Conservation (phyloP, 1,284 basidiomycete genomes). For the Grifola frondosa region DNA sequence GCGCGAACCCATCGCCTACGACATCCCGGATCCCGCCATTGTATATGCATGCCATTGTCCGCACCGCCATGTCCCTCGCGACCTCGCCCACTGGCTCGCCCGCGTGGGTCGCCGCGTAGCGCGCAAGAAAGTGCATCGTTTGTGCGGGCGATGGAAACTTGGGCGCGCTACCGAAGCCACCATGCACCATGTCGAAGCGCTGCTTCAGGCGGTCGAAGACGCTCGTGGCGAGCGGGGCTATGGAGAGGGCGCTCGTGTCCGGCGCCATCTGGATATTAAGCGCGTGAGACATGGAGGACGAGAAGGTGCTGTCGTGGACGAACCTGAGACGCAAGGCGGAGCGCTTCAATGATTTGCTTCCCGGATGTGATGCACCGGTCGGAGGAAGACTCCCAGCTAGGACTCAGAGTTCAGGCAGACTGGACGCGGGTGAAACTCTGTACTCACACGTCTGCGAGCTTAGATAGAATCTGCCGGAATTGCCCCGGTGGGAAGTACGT, state of each 20-base stretch:
- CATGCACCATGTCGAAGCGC: constrained; percentile 33
- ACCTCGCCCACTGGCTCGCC: constrained; percentile 14
- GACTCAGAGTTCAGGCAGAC: neutral
- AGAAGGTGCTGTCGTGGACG: neutral
- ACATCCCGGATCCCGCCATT: constrained; percentile 46
- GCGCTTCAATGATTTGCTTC: constrained; percentile 22
- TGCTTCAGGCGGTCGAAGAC: constrained; percentile 19
- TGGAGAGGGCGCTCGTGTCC: constrained; percentile 3
- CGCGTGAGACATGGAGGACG: neutral
- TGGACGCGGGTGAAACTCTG: neutral
- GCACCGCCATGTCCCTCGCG: constrained; percentile 28
- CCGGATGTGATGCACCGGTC: constrained; percentile 22
- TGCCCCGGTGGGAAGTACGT: constrained; percentile 40
- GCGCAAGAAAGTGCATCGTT: constrained; percentile 26
- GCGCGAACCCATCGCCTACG: constrained; percentile 41
- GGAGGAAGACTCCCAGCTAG: constrained; percentile 27
- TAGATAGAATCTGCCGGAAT: constrained; percentile 25
- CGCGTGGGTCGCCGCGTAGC: constrained; percentile 20
- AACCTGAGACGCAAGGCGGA: constrained; percentile 19
- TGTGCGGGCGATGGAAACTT: constrained; percentile 37
- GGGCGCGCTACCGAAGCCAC: constrained; percentile 41
- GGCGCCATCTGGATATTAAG: constrained; percentile 15
- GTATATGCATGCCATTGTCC: constrained; percentile 33
- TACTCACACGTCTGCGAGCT: constrained; percentile 27
- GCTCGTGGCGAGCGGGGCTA: constrained; percentile 8